Evolutionary conservation across 257 asterid genomes (phyloP).

Genomic region (Ligustrum vulgare): DNA sequence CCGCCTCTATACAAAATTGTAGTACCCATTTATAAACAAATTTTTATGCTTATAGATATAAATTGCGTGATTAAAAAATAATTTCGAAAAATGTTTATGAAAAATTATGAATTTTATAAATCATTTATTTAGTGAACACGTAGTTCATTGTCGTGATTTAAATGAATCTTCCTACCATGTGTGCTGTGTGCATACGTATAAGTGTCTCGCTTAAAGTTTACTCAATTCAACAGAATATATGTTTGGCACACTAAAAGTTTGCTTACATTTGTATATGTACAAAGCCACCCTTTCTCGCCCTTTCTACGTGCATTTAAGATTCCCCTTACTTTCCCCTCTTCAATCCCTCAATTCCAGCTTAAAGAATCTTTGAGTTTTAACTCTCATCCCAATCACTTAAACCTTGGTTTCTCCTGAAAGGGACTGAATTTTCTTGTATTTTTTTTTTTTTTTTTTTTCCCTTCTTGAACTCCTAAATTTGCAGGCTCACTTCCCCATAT

Average conservation of each 20-base stretch:
- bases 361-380: slow-evolving; percentile 26
- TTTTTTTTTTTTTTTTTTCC: slow-evolving; percentile 8
- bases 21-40: too few species aligned
- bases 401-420: slow-evolving; percentile 29
- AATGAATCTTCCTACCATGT: slow-evolving; percentile 4
- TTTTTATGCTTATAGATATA: too few species aligned
- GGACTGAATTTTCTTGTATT: slow-evolving; percentile 6
- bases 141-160: neutral
- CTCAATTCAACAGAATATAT: slow-evolving; percentile 40
- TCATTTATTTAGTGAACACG: too few species aligned
- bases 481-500: slow-evolving; percentile 6
- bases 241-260: slow-evolving; percentile 37
- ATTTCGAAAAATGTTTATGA: too few species aligned
- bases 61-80: too few species aligned
- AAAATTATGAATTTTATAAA: too few species aligned
- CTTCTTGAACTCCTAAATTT: slow-evolving; percentile 21
- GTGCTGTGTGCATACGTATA: slow-evolving; percentile 10
- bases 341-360: slow-evolving; percentile 27
- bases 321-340: slow-evolving; percentile 35
- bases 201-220: too few species aligned
- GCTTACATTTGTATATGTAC: slow-evolving; percentile 34
- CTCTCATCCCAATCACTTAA: slow-evolving; percentile 28
- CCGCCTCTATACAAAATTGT: too few species aligned
- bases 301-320: slow-evolving; percentile 50
- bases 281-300: slow-evolving; percentile 18